A percentile compares a stretch with the other conserved stretches of the same genome.
phyloP scores from a whole-genome alignment of 2,329 filamentous ascomycete genomes.

The Fusarium brachygibbosum region DNA sequence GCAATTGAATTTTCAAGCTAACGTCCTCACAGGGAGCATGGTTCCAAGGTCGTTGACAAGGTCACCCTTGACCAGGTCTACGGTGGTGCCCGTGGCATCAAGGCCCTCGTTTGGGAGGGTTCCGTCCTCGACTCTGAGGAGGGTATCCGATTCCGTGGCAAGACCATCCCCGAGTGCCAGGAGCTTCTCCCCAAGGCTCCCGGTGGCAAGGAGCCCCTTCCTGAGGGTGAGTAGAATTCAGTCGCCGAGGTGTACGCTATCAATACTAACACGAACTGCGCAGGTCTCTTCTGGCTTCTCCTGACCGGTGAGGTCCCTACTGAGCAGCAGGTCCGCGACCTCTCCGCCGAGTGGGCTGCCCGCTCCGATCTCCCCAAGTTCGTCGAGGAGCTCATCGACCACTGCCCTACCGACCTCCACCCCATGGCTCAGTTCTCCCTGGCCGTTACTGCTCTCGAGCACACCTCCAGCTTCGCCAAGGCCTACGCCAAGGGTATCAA shows the following conservation, averaged over 20 bases:
- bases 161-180: conserved; percentile 99
- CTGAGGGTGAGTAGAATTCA: conserved; percentile 76
- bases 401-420: conserved; percentile 98
- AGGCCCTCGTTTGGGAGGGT: conserved; percentile 98
- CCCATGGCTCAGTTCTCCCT: conserved; percentile 99
- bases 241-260: neutral
- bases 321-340: conserved; percentile 97
- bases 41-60: conserved; percentile 95
- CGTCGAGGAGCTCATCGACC: conserved; percentile 99
- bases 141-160: conserved; percentile 99
- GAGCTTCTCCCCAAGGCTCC: conserved; percentile 96
- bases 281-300: conserved; percentile 99
- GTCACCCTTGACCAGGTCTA: conserved; percentile 99
- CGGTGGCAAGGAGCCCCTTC: conserved; percentile 95
- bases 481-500: conserved; percentile 98
- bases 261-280: conserved; percentile 31
- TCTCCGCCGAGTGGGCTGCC: conserved; percentile 98
- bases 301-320: conserved; percentile 97
- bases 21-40: conserved; percentile 78
- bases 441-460: conserved; percentile 97
- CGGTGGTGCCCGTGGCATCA: conserved; percentile 98
- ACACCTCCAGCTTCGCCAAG: conserved; percentile 97
- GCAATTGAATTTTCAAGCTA: conserved; percentile 32
- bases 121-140: conserved; percentile 98
- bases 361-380: conserved; percentile 97